Evolutionary conservation across 495 filamentous ascomycete genomes (phyloP).

Genomic region (Apodospora peruviana): DNA sequence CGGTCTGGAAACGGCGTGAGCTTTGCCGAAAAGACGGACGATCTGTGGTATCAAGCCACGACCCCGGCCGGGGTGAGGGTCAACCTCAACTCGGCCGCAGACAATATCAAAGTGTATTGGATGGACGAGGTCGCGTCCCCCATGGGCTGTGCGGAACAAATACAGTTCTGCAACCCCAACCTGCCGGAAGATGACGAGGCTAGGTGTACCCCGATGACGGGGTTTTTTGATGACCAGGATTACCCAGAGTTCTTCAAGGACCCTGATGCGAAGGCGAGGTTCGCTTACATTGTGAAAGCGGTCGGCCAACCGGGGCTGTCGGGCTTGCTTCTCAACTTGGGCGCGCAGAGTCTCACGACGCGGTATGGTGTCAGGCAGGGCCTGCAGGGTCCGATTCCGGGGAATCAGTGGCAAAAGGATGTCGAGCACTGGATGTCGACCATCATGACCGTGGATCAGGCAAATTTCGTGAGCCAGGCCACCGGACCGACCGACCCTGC

Average conservation of each 20-base stretch:
- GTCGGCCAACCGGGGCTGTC: not conserved
- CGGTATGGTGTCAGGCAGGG: not conserved
- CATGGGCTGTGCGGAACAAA: not conserved
- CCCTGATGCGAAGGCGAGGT: too few species aligned
- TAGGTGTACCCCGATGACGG: not conserved
- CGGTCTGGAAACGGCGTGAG: not conserved
- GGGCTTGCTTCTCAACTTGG: not conserved
- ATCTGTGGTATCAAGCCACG: not conserved
- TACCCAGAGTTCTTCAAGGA: not conserved
- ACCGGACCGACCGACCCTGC: slow-evolving; percentile 7
- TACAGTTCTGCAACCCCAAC: not conserved
- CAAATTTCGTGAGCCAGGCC: slow-evolving; percentile 17
- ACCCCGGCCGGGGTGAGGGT: not conserved
- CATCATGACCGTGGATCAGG: slow-evolving; percentile 22
- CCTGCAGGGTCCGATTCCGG: slow-evolving; percentile 13
- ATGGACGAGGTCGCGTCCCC: not conserved
- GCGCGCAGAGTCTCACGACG: not conserved
- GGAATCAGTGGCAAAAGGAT: slow-evolving; percentile 30
- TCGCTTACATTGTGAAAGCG: not conserved
- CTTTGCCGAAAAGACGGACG: not conserved
- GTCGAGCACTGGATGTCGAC: slow-evolving; percentile 22
- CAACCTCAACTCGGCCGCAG: not conserved
- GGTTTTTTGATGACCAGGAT: not conserved
- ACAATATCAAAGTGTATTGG: not conserved
- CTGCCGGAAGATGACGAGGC: not conserved